Percentiles rank a stretch among this genome's conserved stretches.
Evolutionary conservation across 2,329 filamentous ascomycete species (phyloP).

Genomic region (Blastomyces gilchristii): DNA sequence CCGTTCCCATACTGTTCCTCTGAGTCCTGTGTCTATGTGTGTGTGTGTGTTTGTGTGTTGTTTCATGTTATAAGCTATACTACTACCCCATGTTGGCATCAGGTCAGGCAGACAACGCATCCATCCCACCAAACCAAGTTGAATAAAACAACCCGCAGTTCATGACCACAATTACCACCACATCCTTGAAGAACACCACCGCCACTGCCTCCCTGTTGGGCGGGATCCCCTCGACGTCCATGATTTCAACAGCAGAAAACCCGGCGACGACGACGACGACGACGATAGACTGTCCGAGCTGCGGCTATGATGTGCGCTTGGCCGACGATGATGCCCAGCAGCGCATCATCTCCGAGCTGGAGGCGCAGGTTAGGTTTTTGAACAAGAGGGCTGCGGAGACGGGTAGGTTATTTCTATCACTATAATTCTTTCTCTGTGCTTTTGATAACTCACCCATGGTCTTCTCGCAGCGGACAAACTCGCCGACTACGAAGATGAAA

Average conservation of each 20-base stretch:
- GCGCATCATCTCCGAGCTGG: slow-evolving; percentile 41
- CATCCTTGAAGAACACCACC: not conserved
- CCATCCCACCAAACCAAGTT: too few relatives aligned
- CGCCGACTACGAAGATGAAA: slow-evolving; percentile 54
- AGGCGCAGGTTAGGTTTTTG: slow-evolving; percentile 44
- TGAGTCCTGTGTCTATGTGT: too few relatives aligned
- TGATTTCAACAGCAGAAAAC: not conserved
- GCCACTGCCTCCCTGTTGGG: not conserved
- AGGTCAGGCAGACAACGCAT: too few relatives aligned
- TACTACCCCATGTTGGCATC: not conserved
- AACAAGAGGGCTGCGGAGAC: slow-evolving; percentile 44
- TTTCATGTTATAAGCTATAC: too few relatives aligned
- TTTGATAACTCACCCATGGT: not conserved
- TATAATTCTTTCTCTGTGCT: too few relatives aligned
- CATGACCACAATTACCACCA: slow-evolving; percentile 4
- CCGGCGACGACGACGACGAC: not conserved
- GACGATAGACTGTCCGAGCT: slow-evolving; percentile 27
- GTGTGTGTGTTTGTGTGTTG: too few relatives aligned
- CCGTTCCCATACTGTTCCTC: too few relatives aligned
- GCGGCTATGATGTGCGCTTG: slow-evolving; percentile 27
- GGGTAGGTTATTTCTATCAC: slow-evolving; percentile 34
- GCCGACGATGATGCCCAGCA: slow-evolving; percentile 27
- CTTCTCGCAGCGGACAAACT: slow-evolving; percentile 43
- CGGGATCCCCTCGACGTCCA: not conserved
- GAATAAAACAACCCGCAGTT: not conserved